Evolutionary conservation across 495 filamentous ascomycete genomes (phyloP).

Genomic region (Daldinia vernicosa): DNA sequence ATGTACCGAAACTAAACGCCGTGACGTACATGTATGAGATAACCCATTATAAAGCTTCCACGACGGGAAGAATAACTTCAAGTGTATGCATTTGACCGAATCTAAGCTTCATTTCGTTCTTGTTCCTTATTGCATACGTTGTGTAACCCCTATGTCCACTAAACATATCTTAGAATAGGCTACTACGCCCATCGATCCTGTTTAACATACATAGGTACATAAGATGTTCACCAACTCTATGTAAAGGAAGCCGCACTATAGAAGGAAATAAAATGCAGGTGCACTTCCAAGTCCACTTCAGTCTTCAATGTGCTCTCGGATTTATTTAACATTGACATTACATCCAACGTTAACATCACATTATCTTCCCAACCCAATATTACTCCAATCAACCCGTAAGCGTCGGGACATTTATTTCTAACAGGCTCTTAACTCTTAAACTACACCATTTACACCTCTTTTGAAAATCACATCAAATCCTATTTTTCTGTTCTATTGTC

Average conservation of each 20-base stretch:
- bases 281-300: background rate
- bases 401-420: background rate
- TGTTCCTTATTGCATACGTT: background rate
- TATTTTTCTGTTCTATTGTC: background rate
- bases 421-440: background rate
- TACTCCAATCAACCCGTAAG: background rate
- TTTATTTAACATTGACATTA: background rate
- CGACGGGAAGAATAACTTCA: background rate
- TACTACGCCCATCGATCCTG: background rate
- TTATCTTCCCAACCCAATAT: background rate
- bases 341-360: background rate
- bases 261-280: background rate
- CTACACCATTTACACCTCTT: background rate
- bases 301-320: background rate
- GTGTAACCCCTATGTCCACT: background rate
- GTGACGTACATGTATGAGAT: conserved; percentile 5
- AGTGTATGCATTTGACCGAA: background rate
- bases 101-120: background rate
- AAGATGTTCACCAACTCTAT: background rate
- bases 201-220: background rate
- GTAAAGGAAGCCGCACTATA: background rate
- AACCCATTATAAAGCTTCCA: background rate
- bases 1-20: background rate
- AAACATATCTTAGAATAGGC: background rate
- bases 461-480: background rate